These are phyloP conservation scores for Davidsoniella virescens DNA, from an alignment of 2,329 filamentous ascomycete genomes.

Conservation along the genomic window DNA sequence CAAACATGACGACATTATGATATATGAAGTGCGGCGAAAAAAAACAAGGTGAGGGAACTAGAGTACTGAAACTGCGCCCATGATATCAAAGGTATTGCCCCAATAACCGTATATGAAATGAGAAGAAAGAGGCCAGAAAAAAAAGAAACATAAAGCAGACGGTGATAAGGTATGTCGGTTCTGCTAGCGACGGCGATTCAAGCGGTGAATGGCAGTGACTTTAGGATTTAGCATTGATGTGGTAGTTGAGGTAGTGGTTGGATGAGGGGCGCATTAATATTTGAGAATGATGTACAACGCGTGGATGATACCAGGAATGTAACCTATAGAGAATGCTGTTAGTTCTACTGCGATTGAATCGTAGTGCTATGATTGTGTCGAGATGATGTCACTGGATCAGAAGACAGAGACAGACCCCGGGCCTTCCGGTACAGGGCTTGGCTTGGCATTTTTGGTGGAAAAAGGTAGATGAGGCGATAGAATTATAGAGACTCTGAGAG, in stretches of 20 bases:
- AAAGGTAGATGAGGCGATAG: not conserved
- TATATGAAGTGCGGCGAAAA: slow-evolving; percentile 15
- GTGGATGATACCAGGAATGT: slow-evolving; percentile 76
- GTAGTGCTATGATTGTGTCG: not conserved
- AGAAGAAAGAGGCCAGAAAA: too few species aligned
- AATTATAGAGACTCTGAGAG: not conserved
- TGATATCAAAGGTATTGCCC: too few species aligned
- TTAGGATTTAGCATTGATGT: too few species aligned
- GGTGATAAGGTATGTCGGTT: too few species aligned
- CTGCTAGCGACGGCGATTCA: too few species aligned
- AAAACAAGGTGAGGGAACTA: slow-evolving; percentile 42
- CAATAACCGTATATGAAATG: too few species aligned
- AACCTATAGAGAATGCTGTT: slow-evolving; percentile 22
- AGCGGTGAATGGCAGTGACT: too few species aligned
- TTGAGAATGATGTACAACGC: slow-evolving; percentile 88
- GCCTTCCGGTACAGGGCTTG: not conserved
- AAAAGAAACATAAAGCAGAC: too few species aligned
- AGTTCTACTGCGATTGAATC: not conserved
- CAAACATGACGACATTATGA: not conserved
- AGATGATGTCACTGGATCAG: not conserved
- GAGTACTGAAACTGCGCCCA: too few species aligned
- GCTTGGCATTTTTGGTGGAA: not conserved
- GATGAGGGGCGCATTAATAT: slow-evolving; percentile 38
- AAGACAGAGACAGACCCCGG: not conserved
- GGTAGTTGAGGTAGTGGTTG: too few species aligned